Percentiles rank a stretch among this genome's conserved stretches.
Evolutionary conservation across 2,329 filamentous ascomycete species (phyloP).

Genomic region (Ascochyta fabae): DNA sequence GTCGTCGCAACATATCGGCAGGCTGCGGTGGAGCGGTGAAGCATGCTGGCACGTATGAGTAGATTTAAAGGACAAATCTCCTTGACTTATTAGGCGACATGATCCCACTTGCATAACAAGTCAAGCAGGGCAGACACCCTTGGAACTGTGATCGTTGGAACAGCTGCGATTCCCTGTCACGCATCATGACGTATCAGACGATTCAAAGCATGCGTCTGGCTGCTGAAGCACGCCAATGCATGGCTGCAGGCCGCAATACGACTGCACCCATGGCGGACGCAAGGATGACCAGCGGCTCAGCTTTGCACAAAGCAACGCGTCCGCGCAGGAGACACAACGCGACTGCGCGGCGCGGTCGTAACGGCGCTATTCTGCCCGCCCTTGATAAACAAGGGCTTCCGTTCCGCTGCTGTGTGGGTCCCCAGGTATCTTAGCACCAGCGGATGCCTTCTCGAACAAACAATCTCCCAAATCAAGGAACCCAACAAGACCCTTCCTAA

Average conservation of each 20-base stretch:
- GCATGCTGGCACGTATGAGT: conserved; percentile 32
- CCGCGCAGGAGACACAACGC: conserved; percentile 11
- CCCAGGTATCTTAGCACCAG: conserved; percentile 2
- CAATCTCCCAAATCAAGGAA: conserved; percentile 10
- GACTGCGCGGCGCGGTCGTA: conserved; percentile 5
- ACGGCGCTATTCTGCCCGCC: conserved; percentile 25
- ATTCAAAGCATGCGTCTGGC: conserved; percentile 18
- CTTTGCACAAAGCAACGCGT: conserved; percentile 14
- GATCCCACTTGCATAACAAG: conserved; percentile 21
- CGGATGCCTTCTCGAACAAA: neutral
- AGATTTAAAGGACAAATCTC: conserved; percentile 31
- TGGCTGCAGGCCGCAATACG: conserved; percentile 24
- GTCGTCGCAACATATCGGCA: conserved; percentile 40
- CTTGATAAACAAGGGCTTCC: conserved; percentile 4
- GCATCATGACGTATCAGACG: conserved; percentile 36
- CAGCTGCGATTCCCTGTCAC: conserved; percentile 32
- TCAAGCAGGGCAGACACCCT: conserved; percentile 42
- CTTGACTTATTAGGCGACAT: conserved; percentile 27
- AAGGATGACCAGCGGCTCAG: conserved; percentile 1
- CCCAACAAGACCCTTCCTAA: neutral
- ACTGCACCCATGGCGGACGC: conserved; percentile 15
- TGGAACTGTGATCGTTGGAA: conserved; percentile 29
- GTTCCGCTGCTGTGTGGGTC: conserved; percentile 8
- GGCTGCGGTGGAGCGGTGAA: conserved; percentile 19
- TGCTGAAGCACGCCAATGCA: conserved; percentile 25